Evolutionary conservation across 2,329 filamentous ascomycete genomes (phyloP).

Genomic region (Aspergillus pseudoterreus): DNA sequence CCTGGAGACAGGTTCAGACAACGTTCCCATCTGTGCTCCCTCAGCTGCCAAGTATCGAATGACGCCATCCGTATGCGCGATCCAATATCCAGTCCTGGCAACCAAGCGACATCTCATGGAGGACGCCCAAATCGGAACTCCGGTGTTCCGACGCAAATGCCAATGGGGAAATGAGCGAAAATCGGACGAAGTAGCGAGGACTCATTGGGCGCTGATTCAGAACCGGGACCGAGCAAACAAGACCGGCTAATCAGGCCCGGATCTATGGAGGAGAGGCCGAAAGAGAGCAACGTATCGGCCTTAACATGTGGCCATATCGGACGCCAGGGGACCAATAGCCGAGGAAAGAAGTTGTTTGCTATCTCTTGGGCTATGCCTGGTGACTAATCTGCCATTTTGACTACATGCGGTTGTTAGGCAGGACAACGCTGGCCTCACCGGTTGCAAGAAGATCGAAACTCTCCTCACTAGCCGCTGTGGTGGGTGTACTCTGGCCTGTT

Average conservation of each 20-base stretch:
- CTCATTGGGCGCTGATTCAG: neutral
- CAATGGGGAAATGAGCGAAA: conserved; percentile 4
- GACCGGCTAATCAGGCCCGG: neutral
- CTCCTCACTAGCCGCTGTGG: conserved; percentile 44
- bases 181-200: neutral
- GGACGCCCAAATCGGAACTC: neutral
- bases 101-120: neutral
- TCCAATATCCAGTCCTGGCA: too few relatives aligned
- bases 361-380: neutral
- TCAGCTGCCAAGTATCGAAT: too few relatives aligned
- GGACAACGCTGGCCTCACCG: conserved; percentile 42
- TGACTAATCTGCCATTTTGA: neutral
- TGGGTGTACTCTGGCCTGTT: conserved; percentile 31
- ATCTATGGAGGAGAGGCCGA: neutral
- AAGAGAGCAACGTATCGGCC: too few relatives aligned
- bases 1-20: too few relatives aligned
- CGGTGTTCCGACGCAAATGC: neutral
- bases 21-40: too few relatives aligned
- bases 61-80: too few relatives aligned
- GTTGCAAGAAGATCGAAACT: conserved; percentile 45
- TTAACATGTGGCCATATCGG: too few relatives aligned
- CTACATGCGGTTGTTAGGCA: conserved; percentile 19
- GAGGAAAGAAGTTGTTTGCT: neutral
- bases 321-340: neutral
- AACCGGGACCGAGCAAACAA: conserved; percentile 1